Evolutionary conservation across 2,329 filamentous ascomycete genomes (phyloP), one percentile per base, ranked within the genome.

Genomic region (Myriosclerotinia scirpicola): DNA sequence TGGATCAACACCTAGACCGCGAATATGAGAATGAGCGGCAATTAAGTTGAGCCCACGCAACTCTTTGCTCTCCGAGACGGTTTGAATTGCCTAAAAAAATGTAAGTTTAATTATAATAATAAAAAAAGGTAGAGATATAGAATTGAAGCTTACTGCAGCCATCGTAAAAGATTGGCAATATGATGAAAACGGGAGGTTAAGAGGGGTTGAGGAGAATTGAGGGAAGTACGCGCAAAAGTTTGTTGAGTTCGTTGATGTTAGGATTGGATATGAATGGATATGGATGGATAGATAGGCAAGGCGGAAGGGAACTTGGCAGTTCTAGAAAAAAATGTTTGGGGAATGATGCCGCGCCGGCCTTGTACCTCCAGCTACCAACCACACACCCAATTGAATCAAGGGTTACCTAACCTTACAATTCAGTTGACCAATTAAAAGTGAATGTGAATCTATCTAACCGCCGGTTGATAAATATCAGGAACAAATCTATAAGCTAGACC

Each of bases 1-100:
- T 67, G 88, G 82, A 82, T 98, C 93, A 74, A 99, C 93, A 71
- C 95, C 95, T 42, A 99, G 87, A 58, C 95, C 95, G 75, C 93
- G 91, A 76, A 99, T 97, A 80, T 99, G 95, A 67, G 95, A 99
- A 82, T 99, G 95, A 68, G 95, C 94, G 69, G 95, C 95, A 79
- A 99, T 96, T 80, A 99, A 90, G 80, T 97, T 98, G 77, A 99
- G 88, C 71, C 93, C 93, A 74, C 93, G 90, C 77, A 98, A 90
- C 86, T 98, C 94, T 81, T 95, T 97, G 80, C 87, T 91, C 84
- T 98, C 94, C 77, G 93, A 91, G 79, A 98, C 88, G 75, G 95
- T 98, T 68, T 87, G 87, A 74, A 92, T 91, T 76, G 81, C 80
- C 85, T 87, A 64, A 8, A 48, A 55, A 20, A 44, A 26, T 60